These are phyloP conservation scores for Penicillium bialowiezense DNA, from an alignment of 495 filamentous ascomycete genomes.

Conservation along the genomic window DNA sequence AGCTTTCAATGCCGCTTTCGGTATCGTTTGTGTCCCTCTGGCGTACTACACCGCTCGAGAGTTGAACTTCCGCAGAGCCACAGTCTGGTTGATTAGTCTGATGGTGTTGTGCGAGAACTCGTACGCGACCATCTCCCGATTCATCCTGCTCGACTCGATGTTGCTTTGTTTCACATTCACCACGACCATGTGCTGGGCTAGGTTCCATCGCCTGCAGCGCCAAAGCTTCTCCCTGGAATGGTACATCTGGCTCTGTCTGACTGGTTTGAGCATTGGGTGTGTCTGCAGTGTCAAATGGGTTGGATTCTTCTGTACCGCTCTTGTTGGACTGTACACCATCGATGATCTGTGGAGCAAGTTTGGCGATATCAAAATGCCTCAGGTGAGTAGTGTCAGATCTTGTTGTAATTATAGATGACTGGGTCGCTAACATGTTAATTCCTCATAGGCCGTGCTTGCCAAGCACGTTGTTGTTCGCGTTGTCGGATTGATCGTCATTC, in stretches of 20 bases:
- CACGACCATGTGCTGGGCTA: slow-evolving; percentile 92
- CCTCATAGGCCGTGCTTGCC: slow-evolving; percentile 59
- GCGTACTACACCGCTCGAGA: slow-evolving; percentile 94
- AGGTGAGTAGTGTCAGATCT: slow-evolving; percentile 44
- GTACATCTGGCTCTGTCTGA: slow-evolving; percentile 89
- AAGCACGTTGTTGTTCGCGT: slow-evolving; percentile 79
- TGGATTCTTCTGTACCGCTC: slow-evolving; percentile 87
- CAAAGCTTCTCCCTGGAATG: slow-evolving; percentile 84
- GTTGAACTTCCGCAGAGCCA: slow-evolving; percentile 76
- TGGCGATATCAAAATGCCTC: slow-evolving; percentile 86
- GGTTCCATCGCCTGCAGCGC: slow-evolving; percentile 82
- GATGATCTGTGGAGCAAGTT: slow-evolving; percentile 99
- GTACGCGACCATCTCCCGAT: slow-evolving; percentile 96
- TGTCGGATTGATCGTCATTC: slow-evolving; percentile 83
- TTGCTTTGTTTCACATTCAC: slow-evolving; percentile 96
- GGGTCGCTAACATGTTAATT: not conserved
- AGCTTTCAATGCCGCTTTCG: slow-evolving; percentile 93
- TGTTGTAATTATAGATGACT: too few species aligned
- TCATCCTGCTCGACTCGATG: slow-evolving; percentile 98
- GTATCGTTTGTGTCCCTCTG: slow-evolving; percentile 85
- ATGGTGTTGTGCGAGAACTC: slow-evolving; percentile 99
- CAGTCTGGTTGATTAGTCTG: slow-evolving; percentile 90
- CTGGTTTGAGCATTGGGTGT: slow-evolving; percentile 90
- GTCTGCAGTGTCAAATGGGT: slow-evolving; percentile 99
- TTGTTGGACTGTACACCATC: slow-evolving; percentile 92